Evolutionary conservation across 2,329 filamentous ascomycete species (phyloP), one percentile per base, ranked within the genome.

Genomic region (Anisogramma anomala): DNA sequence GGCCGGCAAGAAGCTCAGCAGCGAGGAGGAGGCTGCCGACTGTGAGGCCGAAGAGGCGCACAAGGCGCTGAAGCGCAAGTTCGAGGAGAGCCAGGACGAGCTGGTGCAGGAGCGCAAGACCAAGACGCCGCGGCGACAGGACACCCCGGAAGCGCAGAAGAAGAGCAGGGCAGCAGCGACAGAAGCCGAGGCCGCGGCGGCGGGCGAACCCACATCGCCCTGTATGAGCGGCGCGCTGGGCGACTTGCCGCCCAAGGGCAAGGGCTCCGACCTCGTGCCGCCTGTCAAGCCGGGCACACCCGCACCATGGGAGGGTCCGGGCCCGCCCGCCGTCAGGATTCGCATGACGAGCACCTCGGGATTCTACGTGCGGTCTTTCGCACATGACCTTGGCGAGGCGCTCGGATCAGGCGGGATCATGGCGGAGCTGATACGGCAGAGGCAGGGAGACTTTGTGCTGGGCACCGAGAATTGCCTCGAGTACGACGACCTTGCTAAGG

Each of bases 351-450:
- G 95, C 38, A 87, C 87, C 2, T 94, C 87, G 0, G 91, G 91
- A 28, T 98, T 95, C 68, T 98, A 98, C 60, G 88, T 98, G 11
- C 82, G 91, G 48, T 93, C 84, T 43, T 77, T 98, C 51, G 88
- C 86, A 53, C 87, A 96, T 57, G 91, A 98, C 54, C 71, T 98
- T 3, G 91, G 89, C 17, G 69, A 79, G 50, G 86, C 85, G 51
- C 71, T 95, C 11, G 78, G 75, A 39, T 94, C 86, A 10, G 78
- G 84, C 18, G 91, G 74, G 25, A 70, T 91, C 50, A 96, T 98
- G 89, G 77, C 84, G 17, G 79, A 83, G 52, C 74, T 98, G 15
- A 73, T 82, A 42, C 80, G 91, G 41, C 82, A 77, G 3, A 76
- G 83, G 39, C 91, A 98, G 62, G 84, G 78, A 14, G 76, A 86